These are phyloP conservation scores for Selaginella tamariscina DNA, from an alignment of 75 land plant genomes.

Conservation along the genomic window DNA sequence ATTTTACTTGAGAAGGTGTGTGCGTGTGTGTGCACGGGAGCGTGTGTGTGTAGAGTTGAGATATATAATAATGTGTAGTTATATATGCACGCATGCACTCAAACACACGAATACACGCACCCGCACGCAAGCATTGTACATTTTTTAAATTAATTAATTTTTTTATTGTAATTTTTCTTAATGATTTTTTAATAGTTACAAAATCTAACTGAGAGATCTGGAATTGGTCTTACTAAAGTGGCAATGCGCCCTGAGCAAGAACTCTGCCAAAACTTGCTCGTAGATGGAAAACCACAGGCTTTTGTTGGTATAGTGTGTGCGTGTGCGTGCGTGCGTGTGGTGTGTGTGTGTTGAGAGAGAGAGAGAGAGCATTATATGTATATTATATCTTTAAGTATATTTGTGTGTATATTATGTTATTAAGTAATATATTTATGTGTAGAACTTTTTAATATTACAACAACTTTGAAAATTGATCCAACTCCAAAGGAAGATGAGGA, in stretches of 20 bases:
- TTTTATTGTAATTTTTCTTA: neutral
- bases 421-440: neutral
- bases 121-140: neutral
- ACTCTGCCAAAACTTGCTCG: neutral
- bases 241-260: neutral
- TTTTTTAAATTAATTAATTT: neutral
- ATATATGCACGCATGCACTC: too few relatives aligned
- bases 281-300: slow-evolving; percentile 1
- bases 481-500: neutral
- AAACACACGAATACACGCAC: too few relatives aligned
- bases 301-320: neutral
- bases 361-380: too few relatives aligned
- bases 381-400: too few relatives aligned
- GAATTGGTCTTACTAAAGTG: neutral
- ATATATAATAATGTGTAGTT: too few relatives aligned
- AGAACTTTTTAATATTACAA: neutral
- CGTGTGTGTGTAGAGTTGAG: too few relatives aligned
- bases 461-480: neutral
- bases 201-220: neutral
- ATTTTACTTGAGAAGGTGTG: neutral
- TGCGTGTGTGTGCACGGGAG: too few relatives aligned
- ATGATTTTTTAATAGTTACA: neutral
- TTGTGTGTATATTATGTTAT: neutral
- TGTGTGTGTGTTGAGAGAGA: too few relatives aligned
- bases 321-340: too few relatives aligned